These are phyloP conservation scores for Solanum chacoense DNA, from an alignment of 305 asterid genomes.

Conservation along the genomic window DNA sequence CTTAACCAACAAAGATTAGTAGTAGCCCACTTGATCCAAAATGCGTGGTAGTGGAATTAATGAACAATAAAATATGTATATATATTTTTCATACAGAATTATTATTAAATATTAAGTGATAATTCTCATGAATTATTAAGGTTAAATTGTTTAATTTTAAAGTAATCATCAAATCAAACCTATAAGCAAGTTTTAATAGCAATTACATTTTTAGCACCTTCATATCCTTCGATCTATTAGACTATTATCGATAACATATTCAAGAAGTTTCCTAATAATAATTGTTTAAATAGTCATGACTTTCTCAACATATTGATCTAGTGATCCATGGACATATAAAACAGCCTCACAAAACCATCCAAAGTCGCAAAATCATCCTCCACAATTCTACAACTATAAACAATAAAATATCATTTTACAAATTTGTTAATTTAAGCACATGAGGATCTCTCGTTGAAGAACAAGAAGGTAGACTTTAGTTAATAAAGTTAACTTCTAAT, in stretches of 20 bases:
- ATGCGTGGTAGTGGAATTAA: background rate
- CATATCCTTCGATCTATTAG: background rate
- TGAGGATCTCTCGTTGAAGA: background rate
- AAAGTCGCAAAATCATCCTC: background rate
- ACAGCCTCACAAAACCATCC: background rate
- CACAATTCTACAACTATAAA: background rate
- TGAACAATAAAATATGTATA: background rate
- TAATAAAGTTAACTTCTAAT: background rate
- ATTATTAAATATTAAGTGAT: background rate
- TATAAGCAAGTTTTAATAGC: background rate
- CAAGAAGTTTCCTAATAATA: background rate
- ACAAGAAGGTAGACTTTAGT: background rate
- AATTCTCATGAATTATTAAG: background rate
- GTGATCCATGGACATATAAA: background rate
- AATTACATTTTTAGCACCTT: background rate
- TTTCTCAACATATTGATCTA: background rate
- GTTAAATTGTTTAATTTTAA: background rate
- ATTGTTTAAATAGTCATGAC: background rate
- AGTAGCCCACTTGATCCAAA: background rate
- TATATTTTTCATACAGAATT: background rate
- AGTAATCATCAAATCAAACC: background rate
- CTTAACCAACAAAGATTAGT: background rate
- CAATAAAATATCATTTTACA: background rate
- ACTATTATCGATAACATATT: too few relatives aligned
- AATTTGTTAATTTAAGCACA: too few relatives aligned